Base-by-base conservation (phyloP, 2,329 filamentous ascomycete species). In the Aspergillus ustus region DNA sequence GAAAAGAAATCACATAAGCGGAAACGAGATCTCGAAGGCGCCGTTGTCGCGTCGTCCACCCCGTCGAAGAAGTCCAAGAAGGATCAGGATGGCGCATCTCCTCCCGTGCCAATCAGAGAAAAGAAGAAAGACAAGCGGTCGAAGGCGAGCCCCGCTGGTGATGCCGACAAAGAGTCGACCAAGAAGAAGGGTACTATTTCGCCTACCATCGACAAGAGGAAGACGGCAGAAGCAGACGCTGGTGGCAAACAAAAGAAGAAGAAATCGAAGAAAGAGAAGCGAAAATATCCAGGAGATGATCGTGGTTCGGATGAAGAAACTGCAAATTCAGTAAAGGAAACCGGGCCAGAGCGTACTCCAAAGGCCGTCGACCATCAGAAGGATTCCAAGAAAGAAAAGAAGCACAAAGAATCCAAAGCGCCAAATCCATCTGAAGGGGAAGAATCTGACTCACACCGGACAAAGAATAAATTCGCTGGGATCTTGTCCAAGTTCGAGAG, bases 401-500 rank as follows among this genome's bases (percentile, higher is more conserved):
- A 44, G 17, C 44, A 43, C 46, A 57, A 61, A 50, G 40, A 59
- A 28, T n/a, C 58, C 29, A 13, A 63, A 50, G 44, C 49, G 7
- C 52, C 56, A 2, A 51, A 65, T 9, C 56, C 61, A 4, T 43
- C 65, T 15, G 53, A 63, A 19, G 73, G 77, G 4, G 70, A 69
- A 4, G 69, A 70, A 25, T 60, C 60, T 15, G 55, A 61, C 57
- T 46, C 57, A 28, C 70, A 65, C 56, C 52, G 48, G 59, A 60
- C 59, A 15, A 75, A 71, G 60, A 68, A 66, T 40, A 78, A 77
- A 61, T 75, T 77, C 60, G 70, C 74, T 2, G 70, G 72, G 15
- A 73, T 79, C 9, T 29, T 77, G 28, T 75, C 74, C n/a, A 79
- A 77, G 59, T 78, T 78, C 55, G 71, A 77, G 60, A 71, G 73